Conservation (phyloP, 2,329 filamentous ascomycete genomes). For the Penicillium concentricum region DNA sequence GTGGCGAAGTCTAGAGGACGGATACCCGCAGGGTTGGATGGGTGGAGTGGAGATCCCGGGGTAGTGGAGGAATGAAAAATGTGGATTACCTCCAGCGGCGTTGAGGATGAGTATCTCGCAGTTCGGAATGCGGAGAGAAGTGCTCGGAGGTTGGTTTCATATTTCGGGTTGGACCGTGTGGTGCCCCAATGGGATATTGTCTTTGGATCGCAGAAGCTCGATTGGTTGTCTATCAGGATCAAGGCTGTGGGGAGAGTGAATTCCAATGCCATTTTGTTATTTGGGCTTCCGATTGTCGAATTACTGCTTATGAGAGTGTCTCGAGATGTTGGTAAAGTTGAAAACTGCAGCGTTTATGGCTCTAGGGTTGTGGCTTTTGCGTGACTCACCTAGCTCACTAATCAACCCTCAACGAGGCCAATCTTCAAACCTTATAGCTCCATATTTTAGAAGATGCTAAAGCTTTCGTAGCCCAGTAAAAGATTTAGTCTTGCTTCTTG, state of each 20-base stretch:
- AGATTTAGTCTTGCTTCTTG: not conserved
- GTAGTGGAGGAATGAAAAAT: conserved; percentile 46
- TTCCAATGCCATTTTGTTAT: conserved; percentile 17
- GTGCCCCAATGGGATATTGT: conserved; percentile 39
- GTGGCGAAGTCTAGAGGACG: conserved; percentile 33
- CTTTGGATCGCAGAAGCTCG: conserved; percentile 39
- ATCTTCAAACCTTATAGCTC: no score
- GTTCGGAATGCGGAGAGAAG: conserved; percentile 40
- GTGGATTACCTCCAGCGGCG: conserved; percentile 43
- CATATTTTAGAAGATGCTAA: no score
- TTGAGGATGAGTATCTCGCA: conserved; percentile 15
- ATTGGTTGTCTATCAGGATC: conserved; percentile 51
- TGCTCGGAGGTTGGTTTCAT: conserved; percentile 44
- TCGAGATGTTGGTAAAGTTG: no score
- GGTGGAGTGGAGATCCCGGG: conserved; percentile 38
- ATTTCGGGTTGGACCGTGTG: conserved; percentile 45
- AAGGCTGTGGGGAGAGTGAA: conserved; percentile 40
- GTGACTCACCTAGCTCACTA: no score
- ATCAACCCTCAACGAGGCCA: no score
- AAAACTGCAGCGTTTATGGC: not conserved
- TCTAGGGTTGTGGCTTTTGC: not conserved
- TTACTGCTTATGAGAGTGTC: not conserved
- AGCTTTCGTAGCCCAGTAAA: no score
- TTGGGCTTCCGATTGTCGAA: not conserved
- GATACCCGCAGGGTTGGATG: conserved; percentile 29